These are phyloP conservation scores for Dryas alaskensis DNA, from an alignment of 306 rosid species.

Conservation along the genomic window DNA sequence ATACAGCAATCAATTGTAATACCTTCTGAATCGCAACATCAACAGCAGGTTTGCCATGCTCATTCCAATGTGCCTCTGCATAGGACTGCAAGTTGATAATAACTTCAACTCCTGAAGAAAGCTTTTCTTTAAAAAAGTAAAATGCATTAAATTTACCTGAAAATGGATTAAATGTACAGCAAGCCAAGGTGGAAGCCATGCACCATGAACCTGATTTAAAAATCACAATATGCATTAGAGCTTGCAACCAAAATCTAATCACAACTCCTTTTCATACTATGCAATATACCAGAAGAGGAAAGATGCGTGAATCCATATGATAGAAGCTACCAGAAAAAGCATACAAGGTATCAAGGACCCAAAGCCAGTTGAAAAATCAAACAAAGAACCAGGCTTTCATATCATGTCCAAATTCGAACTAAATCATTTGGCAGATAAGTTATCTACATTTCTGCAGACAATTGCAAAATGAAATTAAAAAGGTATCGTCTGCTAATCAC, in stretches of 20 bases:
- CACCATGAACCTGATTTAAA: constrained; percentile 63
- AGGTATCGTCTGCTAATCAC: background rate
- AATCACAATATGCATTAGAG: constrained; percentile 32
- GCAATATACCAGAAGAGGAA: constrained; percentile 1
- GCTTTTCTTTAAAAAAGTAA: constrained; percentile 10
- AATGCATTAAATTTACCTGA: constrained; percentile 49
- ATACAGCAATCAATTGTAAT: constrained; percentile 25
- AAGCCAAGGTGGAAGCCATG: constrained; percentile 98
- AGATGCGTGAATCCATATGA: background rate
- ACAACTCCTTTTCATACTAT: background rate
- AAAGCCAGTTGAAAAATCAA: background rate
- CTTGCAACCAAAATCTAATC: constrained; percentile 3
- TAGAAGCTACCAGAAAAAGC: background rate
- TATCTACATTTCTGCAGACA: background rate
- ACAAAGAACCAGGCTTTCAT: background rate
- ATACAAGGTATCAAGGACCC: background rate
- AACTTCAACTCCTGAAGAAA: constrained; percentile 24
- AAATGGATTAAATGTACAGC: constrained; percentile 50
- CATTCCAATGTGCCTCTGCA: constrained; percentile 56
- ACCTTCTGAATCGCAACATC: constrained; percentile 70
- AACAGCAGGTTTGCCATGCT: constrained; percentile 72
- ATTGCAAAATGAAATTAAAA: background rate
- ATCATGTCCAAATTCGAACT: background rate
- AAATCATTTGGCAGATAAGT: background rate
- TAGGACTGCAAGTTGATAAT: constrained; percentile 43